A percentile compares a stretch with the other conserved stretches of the same genome.
phyloP scores from a whole-genome alignment of 78 protist species.

The Dictyostelium firmibasis region DNA sequence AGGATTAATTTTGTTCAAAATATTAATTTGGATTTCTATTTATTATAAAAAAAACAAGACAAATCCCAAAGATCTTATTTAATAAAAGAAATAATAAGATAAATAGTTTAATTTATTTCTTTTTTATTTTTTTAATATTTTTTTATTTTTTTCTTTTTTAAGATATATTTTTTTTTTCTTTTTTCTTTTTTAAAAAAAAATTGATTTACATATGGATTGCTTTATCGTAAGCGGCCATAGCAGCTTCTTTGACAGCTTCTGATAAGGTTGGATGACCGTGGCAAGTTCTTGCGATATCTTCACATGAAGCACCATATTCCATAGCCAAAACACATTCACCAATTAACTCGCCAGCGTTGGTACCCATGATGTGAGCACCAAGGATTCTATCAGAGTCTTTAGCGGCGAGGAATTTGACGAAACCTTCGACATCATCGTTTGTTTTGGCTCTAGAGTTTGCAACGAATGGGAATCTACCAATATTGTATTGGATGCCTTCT shows the following conservation, averaged over 20 bases:
- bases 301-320: slow-evolving; percentile 96
- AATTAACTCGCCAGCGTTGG: slow-evolving; percentile 95
- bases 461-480: slow-evolving; percentile 97
- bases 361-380: slow-evolving; percentile 96
- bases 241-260: slow-evolving; percentile 99
- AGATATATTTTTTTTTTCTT: background rate
- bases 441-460: slow-evolving; percentile 99
- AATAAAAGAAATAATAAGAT: too few species aligned
- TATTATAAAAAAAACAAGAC: too few species aligned
- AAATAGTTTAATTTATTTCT: too few species aligned
- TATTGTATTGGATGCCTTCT: slow-evolving; percentile 85
- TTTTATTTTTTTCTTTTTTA: background rate
- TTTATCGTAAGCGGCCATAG: slow-evolving; percentile 90
- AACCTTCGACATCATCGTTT: slow-evolving; percentile 93
- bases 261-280: slow-evolving; percentile 99
- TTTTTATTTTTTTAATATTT: background rate
- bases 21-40: too few species aligned
- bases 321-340: slow-evolving; percentile 96
- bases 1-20: too few species aligned
- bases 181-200: background rate
- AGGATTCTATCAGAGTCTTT: slow-evolving; percentile 90
- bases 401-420: slow-evolving; percentile 95
- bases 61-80: too few species aligned
- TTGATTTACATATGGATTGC: slow-evolving; percentile 93
- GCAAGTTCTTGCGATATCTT: slow-evolving; percentile 97